phyloP scores from a whole-genome alignment of 1,284 basidiomycete genomes.

The Sporisorium exsertum region DNA sequence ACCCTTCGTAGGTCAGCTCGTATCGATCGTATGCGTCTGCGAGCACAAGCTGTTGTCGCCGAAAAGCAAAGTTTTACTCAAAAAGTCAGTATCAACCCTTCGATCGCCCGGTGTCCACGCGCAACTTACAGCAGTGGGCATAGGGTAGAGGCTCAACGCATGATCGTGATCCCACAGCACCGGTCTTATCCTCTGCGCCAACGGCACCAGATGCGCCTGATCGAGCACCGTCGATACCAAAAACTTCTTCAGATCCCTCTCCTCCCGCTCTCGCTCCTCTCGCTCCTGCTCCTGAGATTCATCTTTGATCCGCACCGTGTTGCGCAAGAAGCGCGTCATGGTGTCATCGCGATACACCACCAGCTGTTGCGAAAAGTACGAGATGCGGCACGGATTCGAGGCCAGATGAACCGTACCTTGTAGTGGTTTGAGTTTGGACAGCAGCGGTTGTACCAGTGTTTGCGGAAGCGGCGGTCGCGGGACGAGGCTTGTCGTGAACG shows the following conservation, averaged over 20 bases:
- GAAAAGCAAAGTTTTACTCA: conserved; percentile 2
- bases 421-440: conserved; percentile 32
- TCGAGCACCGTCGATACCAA: conserved; percentile 68
- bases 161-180: conserved; percentile 93
- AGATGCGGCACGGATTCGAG: conserved; percentile 92
- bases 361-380: conserved; percentile 95
- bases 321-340: conserved; percentile 93
- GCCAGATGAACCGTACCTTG: conserved; percentile 73
- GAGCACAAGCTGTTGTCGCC: conserved; percentile 79
- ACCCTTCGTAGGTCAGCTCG: conserved; percentile 96
- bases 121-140: conserved; percentile 84
- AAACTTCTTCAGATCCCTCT: conserved; percentile 43
- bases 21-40: conserved; percentile 97
- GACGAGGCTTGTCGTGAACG: conserved; percentile 77
- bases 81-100: too few species aligned
- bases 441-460: conserved; percentile 75
- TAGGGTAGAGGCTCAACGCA: conserved; percentile 88
- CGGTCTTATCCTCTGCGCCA: conserved; percentile 82
- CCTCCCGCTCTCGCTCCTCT: conserved; percentile 60
- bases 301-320: conserved; percentile 71
- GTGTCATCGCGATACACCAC: conserved; percentile 92
- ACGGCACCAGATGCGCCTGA: conserved; percentile 79
- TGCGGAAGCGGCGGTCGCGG: conserved; percentile 75
- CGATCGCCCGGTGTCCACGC: neutral
- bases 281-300: conserved; percentile 44